Evolutionary conservation across 2,329 filamentous ascomycete genomes (phyloP).

Genomic region (Alternaria postmessia): DNA sequence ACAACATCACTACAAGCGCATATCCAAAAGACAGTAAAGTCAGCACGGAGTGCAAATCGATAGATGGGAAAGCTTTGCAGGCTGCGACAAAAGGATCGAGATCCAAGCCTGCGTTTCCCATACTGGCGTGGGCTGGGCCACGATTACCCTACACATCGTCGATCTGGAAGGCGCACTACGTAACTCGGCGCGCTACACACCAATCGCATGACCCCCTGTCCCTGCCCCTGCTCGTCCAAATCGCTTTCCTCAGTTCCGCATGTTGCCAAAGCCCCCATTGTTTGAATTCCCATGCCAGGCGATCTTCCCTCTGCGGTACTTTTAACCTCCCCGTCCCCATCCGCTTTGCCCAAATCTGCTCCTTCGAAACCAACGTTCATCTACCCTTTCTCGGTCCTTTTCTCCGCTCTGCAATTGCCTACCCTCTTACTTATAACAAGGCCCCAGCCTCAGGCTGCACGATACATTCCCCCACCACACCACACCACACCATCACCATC

Average conservation of each 20-base stretch:
- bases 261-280: slow-evolving; percentile 13
- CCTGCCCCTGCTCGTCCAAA: slow-evolving; percentile 6
- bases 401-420: neutral
- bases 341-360: neutral
- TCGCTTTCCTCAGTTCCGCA: slow-evolving; percentile 21
- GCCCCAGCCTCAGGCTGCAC: neutral
- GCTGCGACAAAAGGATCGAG: slow-evolving; percentile 1
- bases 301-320: neutral
- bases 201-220: slow-evolving; percentile 6
- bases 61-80: neutral
- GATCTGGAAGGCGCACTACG: slow-evolving; percentile 13
- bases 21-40: neutral
- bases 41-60: neutral
- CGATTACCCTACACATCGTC: slow-evolving; percentile 13
- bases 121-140: neutral
- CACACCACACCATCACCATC: neutral
- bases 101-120: neutral
- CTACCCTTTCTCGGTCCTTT: neutral
- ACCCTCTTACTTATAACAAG: neutral
- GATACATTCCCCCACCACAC: neutral
- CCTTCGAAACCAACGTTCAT: neutral
- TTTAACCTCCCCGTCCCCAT: slow-evolving; percentile 7
- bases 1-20: neutral
- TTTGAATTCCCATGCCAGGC: slow-evolving; percentile 19
- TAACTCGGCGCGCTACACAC: slow-evolving; percentile 3